phyloP scores from a whole-genome alignment of 1,284 basidiomycete genomes.

The Apiotrichum akiyoshidainum region DNA sequence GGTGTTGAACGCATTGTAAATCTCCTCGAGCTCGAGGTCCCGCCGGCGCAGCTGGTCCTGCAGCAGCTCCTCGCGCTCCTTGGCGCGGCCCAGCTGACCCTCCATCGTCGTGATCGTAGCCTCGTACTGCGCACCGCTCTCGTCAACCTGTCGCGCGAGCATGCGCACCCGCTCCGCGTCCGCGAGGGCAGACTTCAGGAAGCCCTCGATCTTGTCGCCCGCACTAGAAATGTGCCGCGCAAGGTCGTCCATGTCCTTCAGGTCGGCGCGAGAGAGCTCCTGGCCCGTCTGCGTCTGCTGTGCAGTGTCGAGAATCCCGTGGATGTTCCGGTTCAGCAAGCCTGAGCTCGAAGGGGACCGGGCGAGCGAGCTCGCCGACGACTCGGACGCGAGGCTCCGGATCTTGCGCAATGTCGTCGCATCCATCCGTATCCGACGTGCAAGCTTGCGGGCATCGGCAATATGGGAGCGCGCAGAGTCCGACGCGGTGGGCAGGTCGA shows the following conservation, averaged over 20 bases:
- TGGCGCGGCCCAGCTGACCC: conserved; percentile 64
- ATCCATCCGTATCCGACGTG: conserved; percentile 10
- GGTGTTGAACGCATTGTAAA: conserved; percentile 90
- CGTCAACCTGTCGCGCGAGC: conserved; percentile 10
- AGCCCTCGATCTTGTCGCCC: conserved; percentile 36
- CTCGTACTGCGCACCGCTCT: conserved; percentile 52
- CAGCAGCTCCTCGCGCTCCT: conserved; percentile 70
- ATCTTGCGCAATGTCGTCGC: conserved; percentile 10
- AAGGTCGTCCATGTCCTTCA: conserved; percentile 28
- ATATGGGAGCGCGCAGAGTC: conserved; percentile 12
- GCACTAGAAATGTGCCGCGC: conserved; percentile 27
- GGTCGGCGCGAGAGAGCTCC: not conserved
- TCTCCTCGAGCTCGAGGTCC: conserved; percentile 80
- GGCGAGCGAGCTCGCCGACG: conserved; percentile 26
- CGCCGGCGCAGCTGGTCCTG: conserved; percentile 69
- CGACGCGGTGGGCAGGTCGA: conserved; percentile 14
- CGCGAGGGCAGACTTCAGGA: conserved; percentile 25
- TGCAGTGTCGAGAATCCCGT: not conserved
- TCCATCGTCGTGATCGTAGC: conserved; percentile 61
- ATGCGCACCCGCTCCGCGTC: conserved; percentile 29
- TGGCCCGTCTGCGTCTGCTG: not conserved
- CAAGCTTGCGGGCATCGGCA: conserved; percentile 14
- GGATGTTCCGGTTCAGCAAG: conserved; percentile 8
- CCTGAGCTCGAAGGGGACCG: conserved; percentile 45
- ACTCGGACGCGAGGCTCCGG: not conserved